Base-by-base conservation (phyloP, 2,329 filamentous ascomycete species). In the Phyllosticta paracitricarpa region DNA sequence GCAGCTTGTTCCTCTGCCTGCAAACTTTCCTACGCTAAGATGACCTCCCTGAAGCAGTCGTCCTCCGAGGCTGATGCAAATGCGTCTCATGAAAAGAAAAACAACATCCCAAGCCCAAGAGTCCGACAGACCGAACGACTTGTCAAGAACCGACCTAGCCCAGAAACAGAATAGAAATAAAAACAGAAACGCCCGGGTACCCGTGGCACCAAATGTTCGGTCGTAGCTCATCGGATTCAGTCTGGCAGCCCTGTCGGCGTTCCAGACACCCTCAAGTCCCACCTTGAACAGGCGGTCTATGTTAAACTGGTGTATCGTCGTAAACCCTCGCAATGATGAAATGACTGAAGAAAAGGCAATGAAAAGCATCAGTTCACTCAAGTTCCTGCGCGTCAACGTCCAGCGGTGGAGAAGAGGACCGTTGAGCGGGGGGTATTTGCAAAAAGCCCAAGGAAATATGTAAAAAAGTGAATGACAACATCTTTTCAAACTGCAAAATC, bases 341-440 rank as follows among this genome's bases (percentile, higher is more conserved):
- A 48, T 33, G 30, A 22, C 51, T 53, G 51, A 53, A 53, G 19
- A 22, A 53, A 8, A 53, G n/a, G 51, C 51, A 22, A 22, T 12
- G 9, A 53, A 53, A n/a, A 53, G 19, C n/a, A 53, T n/a, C 26
- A 61, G 54, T 56, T 60, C 58, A 54, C 58, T 59, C 28, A 51
- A 56, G 52, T 56, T 51, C 59, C 59, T 57, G 59, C 59, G 30
- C 14, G 2, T 40, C 33, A 40, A 51, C 59, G 59, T 54, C 59
- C 55, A 61, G 59, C 59, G 48, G 33, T 40, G 33, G 33, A 40
- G 14, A 17, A 12, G 12, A 12, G 33, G 33, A 40, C 33, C 14
- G 33, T 40, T 17, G 14, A 40, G 28, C 28, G 33, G 33, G 54
- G 57, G 57, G 61, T 62, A 62, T 62, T 59, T 62, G 59, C 61